Percentiles rank a stretch among this genome's conserved stretches.
Evolutionary conservation across 1,284 basidiomycete species (phyloP).

Genomic region (Laetiporus sulphureus): DNA sequence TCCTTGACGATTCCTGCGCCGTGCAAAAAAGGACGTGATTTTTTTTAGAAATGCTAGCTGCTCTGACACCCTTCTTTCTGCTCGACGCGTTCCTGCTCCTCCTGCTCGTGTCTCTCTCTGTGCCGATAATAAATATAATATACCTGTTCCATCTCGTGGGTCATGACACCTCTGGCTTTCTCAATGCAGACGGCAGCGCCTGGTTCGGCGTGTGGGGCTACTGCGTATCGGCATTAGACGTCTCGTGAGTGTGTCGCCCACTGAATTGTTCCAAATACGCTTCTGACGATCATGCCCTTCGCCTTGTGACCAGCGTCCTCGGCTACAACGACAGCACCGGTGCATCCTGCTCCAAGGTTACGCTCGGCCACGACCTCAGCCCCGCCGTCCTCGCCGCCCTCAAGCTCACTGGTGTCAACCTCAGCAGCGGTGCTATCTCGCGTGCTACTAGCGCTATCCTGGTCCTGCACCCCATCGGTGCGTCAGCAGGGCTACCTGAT

Average conservation of each 20-base stretch:
- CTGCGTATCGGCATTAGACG: conserved; percentile 40
- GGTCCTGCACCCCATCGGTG: conserved; percentile 43
- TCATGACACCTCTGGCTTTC: conserved; percentile 26
- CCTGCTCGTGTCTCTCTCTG: conserved; percentile 49
- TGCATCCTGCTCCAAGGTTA: conserved; percentile 36
- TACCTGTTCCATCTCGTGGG: conserved; percentile 44
- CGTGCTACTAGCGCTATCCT: conserved; percentile 31
- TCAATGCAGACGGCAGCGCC: conserved; percentile 32
- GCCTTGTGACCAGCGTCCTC: conserved; percentile 29
- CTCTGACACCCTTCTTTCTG: conserved; percentile 35
- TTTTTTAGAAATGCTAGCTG: conserved; percentile 28
- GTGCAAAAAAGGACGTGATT: too few species aligned
- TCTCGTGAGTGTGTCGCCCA: conserved; percentile 32
- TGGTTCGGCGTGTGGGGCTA: conserved; percentile 58
- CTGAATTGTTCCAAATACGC: conserved; percentile 13
- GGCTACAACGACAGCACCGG: conserved; percentile 30
- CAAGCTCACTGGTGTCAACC: conserved; percentile 31
- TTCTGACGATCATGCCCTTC: conserved; percentile 11
- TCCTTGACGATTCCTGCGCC: too few species aligned
- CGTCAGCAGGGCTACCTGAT: conserved; percentile 8
- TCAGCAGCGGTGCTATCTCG: conserved; percentile 31
- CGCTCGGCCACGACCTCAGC: conserved; percentile 49
- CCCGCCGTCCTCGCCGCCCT: conserved; percentile 35
- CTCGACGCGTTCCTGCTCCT: conserved; percentile 48
- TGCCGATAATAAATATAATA: conserved; percentile 51